A percentile compares a stretch with the other conserved stretches of the same genome.
These are phyloP conservation scores for Arthrobotrys megalospora DNA, from an alignment of 2,329 filamentous ascomycete species.

Conservation along the genomic window DNA sequence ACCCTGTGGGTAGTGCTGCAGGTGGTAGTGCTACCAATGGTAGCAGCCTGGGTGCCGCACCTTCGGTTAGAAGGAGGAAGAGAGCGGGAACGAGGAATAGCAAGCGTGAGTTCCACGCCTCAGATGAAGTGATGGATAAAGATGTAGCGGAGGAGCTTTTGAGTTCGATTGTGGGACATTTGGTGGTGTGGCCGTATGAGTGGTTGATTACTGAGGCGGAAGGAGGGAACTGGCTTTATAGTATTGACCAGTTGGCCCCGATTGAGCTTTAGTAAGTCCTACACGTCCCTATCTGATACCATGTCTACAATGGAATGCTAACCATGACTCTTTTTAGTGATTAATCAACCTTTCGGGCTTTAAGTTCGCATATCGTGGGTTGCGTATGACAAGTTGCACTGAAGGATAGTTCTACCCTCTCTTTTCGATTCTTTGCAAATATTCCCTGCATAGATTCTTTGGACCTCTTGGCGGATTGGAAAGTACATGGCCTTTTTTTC, in stretches of 20 bases:
- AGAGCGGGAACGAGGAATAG: constrained; percentile 80
- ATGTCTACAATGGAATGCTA: constrained; percentile 21
- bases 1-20: constrained; percentile 35
- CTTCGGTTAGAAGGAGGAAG: constrained; percentile 72
- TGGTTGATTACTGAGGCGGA: constrained; percentile 93
- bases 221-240: constrained; percentile 96
- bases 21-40: constrained; percentile 45
- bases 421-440: constrained; percentile 58
- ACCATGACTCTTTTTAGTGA: constrained; percentile 37
- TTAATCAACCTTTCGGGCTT: constrained; percentile 19
- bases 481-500: constrained; percentile 3
- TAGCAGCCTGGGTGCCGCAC: constrained; percentile 48
- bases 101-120: constrained; percentile 75
- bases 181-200: constrained; percentile 95
- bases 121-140: constrained; percentile 82
- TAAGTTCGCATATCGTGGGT: not conserved
- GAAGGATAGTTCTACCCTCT: not conserved
- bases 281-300: not conserved
- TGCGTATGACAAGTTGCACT: not conserved
- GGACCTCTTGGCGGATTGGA: constrained; percentile 20
- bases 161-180: constrained; percentile 84
- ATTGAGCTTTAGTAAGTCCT: constrained; percentile 92
- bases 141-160: constrained; percentile 86
- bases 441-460: constrained; percentile 44
- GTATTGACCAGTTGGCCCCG: constrained; percentile 94